phyloP scores from a whole-genome alignment of 1,284 basidiomycete species.

The Cryptococcus sp. region DNA sequence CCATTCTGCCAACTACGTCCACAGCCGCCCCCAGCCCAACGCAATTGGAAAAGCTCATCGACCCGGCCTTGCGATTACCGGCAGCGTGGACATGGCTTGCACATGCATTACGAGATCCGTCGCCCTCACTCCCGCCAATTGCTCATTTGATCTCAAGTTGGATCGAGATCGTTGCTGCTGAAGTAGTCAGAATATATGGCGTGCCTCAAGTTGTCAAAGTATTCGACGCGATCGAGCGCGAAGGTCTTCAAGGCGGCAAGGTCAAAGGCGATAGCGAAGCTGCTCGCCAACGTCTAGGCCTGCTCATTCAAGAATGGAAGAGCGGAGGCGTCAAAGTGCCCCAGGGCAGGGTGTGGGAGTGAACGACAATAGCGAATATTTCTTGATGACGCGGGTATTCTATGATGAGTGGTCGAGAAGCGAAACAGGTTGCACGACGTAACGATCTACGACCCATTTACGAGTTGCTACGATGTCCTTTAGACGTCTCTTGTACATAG shows the following conservation, averaged over 20 bases:
- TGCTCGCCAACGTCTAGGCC: constrained; percentile 31
- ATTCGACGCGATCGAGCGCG: constrained; percentile 65
- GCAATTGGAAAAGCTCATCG: constrained; percentile 55
- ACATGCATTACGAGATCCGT: constrained; percentile 30
- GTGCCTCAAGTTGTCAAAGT: constrained; percentile 72
- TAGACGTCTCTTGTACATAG: too few species aligned
- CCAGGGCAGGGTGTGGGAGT: constrained; percentile 23
- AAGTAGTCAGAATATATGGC: constrained; percentile 67
- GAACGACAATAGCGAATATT: neutral
- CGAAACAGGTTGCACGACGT: too few species aligned
- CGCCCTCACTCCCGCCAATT: constrained; percentile 36
- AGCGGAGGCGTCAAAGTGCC: constrained; percentile 14
- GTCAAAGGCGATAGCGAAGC: constrained; percentile 40
- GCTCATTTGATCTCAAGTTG: constrained; percentile 59
- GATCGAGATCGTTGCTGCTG: constrained; percentile 69
- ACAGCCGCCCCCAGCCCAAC: constrained; percentile 52
- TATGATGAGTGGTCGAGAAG: too few species aligned
- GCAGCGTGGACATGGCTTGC: constrained; percentile 65
- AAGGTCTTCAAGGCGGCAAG: constrained; percentile 46
- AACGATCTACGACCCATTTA: neutral
- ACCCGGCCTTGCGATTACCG: constrained; percentile 64
- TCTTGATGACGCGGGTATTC: too few species aligned
- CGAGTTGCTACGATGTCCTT: neutral
- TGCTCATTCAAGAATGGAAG: constrained; percentile 27
- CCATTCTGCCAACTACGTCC: constrained; percentile 42